Evolutionary conservation across 225 moss, liverwort and hornwort species (phyloP).

Genomic region (Neckera pumila): DNA sequence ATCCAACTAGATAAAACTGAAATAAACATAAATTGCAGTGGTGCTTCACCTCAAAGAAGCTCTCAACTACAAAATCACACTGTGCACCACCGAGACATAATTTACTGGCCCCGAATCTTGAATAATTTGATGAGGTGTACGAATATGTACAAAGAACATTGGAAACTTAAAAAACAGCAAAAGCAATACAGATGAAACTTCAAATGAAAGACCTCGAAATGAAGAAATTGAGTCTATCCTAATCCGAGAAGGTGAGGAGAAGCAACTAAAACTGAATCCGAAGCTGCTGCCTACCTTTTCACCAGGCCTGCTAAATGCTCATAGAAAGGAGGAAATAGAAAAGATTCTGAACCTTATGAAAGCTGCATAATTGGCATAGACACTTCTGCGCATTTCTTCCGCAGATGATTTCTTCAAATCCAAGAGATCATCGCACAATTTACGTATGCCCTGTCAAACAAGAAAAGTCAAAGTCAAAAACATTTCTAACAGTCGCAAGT

Average conservation of each 20-base stretch:
- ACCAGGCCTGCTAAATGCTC: neutral
- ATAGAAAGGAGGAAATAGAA: neutral
- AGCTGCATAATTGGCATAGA: slow-evolving; percentile 96
- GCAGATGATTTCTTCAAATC: slow-evolving; percentile 95
- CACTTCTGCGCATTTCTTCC: slow-evolving; percentile 96
- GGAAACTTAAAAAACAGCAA: neutral
- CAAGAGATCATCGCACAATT: slow-evolving; percentile 80
- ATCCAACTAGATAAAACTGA: neutral
- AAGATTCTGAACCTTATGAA: slow-evolving; percentile 56
- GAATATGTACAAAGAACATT: neutral
- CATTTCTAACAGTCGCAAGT: neutral
- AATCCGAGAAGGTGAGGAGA: neutral
- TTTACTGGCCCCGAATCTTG: neutral
- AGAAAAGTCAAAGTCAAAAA: neutral
- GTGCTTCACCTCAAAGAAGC: neutral
- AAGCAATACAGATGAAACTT: neutral
- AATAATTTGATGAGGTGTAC: neutral
- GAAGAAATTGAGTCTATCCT: neutral
- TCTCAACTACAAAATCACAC: neutral
- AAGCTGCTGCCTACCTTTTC: neutral
- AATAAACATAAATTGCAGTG: neutral
- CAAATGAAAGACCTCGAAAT: neutral
- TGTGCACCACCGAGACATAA: neutral
- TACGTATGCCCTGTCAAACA: slow-evolving; percentile 59
- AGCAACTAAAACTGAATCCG: neutral